phyloP scores from a whole-genome alignment of 371 early-diverging fungal genomes.

The Syncephalis fuscata region DNA sequence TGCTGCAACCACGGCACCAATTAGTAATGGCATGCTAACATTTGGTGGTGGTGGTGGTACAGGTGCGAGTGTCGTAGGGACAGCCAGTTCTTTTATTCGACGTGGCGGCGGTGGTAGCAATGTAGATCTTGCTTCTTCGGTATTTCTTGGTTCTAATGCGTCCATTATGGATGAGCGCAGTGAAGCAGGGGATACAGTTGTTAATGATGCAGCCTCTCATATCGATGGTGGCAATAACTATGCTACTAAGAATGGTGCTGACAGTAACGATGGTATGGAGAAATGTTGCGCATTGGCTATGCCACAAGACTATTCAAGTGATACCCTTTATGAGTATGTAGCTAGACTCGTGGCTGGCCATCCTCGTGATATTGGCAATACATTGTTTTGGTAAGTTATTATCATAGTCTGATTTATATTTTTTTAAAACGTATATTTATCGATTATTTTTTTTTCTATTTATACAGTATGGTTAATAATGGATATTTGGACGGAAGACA shows the following conservation, averaged over 20 bases:
- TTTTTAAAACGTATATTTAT: too few species aligned
- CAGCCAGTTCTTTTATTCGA: too few species aligned
- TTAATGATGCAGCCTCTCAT: too few species aligned
- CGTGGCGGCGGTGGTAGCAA: not conserved
- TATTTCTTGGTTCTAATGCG: conserved; percentile 10
- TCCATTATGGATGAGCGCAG: conserved; percentile 9
- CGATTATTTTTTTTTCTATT: conserved; percentile 11
- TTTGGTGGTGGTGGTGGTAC: too few species aligned
- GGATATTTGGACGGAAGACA: conserved; percentile 61
- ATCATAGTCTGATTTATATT: too few species aligned
- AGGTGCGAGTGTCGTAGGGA: too few species aligned
- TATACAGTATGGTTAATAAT: too few species aligned
- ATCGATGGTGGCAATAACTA: too few species aligned
- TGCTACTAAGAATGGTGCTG: too few species aligned
- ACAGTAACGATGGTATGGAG: too few species aligned
- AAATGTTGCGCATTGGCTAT: too few species aligned
- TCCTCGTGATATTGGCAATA: conserved; percentile 27
- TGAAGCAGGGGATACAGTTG: too few species aligned
- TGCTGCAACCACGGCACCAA: conserved; percentile 11
- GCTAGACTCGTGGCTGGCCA: conserved; percentile 21
- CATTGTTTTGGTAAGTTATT: conserved; percentile 33
- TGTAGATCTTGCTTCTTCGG: not conserved
- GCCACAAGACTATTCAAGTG: conserved; percentile 24
- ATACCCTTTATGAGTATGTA: conserved; percentile 27
- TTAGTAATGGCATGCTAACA: conserved; percentile 8